Base-by-base conservation (phyloP, 306 rosid species). In the Pyrus bretschneideri region DNA sequence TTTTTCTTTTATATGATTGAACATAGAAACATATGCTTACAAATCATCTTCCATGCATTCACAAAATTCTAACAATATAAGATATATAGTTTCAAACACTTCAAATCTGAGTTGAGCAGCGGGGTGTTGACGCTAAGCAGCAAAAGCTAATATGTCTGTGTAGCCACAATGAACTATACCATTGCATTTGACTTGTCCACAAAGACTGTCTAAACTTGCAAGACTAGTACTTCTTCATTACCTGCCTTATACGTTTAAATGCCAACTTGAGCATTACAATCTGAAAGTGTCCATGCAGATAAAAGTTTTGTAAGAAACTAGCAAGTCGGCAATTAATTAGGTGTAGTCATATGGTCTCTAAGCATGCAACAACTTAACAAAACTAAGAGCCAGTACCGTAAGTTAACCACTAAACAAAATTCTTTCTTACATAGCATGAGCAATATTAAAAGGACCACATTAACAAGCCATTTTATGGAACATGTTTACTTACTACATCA, bases 51-150 rank as follows among this genome's bases (percentile, higher is more conserved):
- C 62, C 62, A 57, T 21, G 38, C 38, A 33, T 33, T 57, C 62
- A n/a, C 15, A n/a, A 57, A 57, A 57, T 57, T n/a, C 14, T n/a
- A 57, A n/a, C 11, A 10, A 23, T 4, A 12, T 49, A 49, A 57
- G 12, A 10, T 57, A 10, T 4, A 57, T 57, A 57, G 13, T 57
- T n/a, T 57, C 22, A 23, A 2, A 57, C 62, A 57, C 62, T 57
- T 57, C 18, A 14, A 38, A 22, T 5, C 15, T 38, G 76, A 61
- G 14, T 61, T 78, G 58, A 25, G 69, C 22, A 22, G 30, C 1
- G 57, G 77, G 23, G 25, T 38, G 4, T 71, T 71, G 65, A 71
- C 81, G 21, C 77, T 71, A 44, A 71, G 3, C 11, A 63, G 77
- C 58, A 49, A 49, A 49, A 14, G 19, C 19, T 49, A 49, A 49